Base-by-base conservation (phyloP, 2,329 filamentous ascomycete species). In the Sarocladium brachiariae region DNA sequence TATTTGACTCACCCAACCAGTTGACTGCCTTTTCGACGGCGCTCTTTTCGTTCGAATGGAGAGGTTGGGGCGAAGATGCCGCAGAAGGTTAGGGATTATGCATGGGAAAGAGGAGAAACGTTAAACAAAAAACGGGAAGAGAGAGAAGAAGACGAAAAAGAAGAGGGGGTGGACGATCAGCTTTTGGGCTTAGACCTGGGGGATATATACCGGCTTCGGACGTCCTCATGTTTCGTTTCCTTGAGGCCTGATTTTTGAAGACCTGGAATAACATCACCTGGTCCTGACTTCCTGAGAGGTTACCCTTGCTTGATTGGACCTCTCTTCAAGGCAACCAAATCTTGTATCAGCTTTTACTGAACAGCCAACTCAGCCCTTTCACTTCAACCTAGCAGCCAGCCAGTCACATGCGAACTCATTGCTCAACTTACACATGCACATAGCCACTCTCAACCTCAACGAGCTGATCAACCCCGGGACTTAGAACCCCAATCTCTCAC, bases 161-260 rank as follows among this genome's bases (percentile, higher is more conserved):
- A n/a, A n/a, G n/a, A n/a, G n/a, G 37, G 16, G 11, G 4, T 45
- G 23, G 39, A 4, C 16, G 43, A 47, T 31, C 43, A 33, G 43
- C 25, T 23, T 4, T 21, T 10, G 16, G 43, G n/a, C 21, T 31
- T 4, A 30, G 39, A 19, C 10, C 21, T 25, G 21, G 39, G 39
- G 43, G 43, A 47, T 47, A 47, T 47, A 47, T 47, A 47, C 43
- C 43, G 27, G 27, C 10, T 47, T 47, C 43, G 43, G 43, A 47
- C 43, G 39, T 16, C 14, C n/a, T 43, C 39, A 11, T 43, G 43
- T 47, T 47, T 47, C 43, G 43, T 47, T 47, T 47, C 43, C 25
- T 47, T 47, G 43, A 24, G 43, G 43, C 43, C 43, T 47, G 43
- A 47, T 47, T 33, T 47, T 33, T 47, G 11, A 21, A 47, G 43